phyloP scores from a whole-genome alignment of 2,329 filamentous ascomycete species.

The Venturia asperata region DNA sequence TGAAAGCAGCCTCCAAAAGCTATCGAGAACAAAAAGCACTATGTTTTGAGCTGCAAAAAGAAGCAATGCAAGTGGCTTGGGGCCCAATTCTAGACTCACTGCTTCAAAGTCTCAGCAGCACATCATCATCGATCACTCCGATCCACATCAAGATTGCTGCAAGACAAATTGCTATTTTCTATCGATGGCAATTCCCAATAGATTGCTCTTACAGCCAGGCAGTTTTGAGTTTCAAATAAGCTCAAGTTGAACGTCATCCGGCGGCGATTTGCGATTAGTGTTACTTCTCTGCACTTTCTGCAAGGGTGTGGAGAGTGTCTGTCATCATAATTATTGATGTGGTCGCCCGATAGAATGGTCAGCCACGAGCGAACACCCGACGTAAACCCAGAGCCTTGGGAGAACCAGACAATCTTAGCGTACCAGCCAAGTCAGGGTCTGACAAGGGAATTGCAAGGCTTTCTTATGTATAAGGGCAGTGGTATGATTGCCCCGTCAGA shows the following conservation, averaged over 20 bases:
- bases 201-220: background rate
- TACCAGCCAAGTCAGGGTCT: background rate
- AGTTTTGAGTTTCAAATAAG: background rate
- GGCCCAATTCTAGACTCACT: background rate
- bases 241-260: background rate
- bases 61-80: background rate
- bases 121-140: background rate
- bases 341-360: background rate
- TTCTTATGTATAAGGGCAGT: background rate
- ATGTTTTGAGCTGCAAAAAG: slow-evolving; percentile 22
- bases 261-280: background rate
- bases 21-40: slow-evolving; percentile 24
- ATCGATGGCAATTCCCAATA: background rate
- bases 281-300: too few species aligned
- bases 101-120: too few species aligned
- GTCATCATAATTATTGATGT: background rate
- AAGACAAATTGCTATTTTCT: background rate
- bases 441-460: background rate
- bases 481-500: too few species aligned
- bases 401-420: background rate
- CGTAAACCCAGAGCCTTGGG: background rate
- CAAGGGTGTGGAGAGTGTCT: background rate
- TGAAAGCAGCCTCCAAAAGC: slow-evolving; percentile 23
- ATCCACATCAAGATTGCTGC: background rate
- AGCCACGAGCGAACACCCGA: background rate